A percentile compares a stretch with the other conserved stretches of the same genome.
Evolutionary conservation across 345 rosid species (phyloP).

Genomic region (Crucihimalaya himalaica): DNA sequence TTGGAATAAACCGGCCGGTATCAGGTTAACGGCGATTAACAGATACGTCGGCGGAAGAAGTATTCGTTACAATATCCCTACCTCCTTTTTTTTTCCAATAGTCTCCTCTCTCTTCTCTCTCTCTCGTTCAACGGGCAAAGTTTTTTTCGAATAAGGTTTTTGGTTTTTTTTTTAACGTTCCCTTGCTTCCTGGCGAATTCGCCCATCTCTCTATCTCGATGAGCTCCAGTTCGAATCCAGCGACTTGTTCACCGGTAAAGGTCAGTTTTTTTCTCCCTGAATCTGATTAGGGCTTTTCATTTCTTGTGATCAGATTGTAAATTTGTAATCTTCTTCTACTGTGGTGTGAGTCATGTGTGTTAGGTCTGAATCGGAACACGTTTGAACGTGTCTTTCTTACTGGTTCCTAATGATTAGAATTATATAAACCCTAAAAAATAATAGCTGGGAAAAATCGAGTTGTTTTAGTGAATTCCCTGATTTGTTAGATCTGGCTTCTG

Average conservation of each 20-base stretch:
- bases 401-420: neutral
- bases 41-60: conserved; percentile 56
- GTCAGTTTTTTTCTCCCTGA: conserved; percentile 34
- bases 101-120: conserved; percentile 40
- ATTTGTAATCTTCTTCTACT: conserved; percentile 15
- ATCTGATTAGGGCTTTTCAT: conserved; percentile 26
- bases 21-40: conserved; percentile 3
- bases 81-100: neutral
- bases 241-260: conserved; percentile 47
- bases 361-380: conserved; percentile 4
- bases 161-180: conserved; percentile 27
- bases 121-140: conserved; percentile 73
- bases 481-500: conserved; percentile 55
- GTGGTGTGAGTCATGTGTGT: conserved; percentile 19
- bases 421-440: conserved; percentile 38
- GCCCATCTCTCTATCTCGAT: conserved; percentile 31
- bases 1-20: conserved; percentile 11
- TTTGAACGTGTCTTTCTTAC: neutral
- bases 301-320: conserved; percentile 27
- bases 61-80: conserved; percentile 55
- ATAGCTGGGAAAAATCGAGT: conserved; percentile 4
- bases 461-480: conserved; percentile 39
- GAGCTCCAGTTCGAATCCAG: conserved; percentile 61
- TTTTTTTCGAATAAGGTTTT: conserved; percentile 56
- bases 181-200: conserved; percentile 22